Evolutionary conservation across 305 asterid species (phyloP), one percentile per base, ranked within the genome.

Genomic region (Plantago lanceolata): DNA sequence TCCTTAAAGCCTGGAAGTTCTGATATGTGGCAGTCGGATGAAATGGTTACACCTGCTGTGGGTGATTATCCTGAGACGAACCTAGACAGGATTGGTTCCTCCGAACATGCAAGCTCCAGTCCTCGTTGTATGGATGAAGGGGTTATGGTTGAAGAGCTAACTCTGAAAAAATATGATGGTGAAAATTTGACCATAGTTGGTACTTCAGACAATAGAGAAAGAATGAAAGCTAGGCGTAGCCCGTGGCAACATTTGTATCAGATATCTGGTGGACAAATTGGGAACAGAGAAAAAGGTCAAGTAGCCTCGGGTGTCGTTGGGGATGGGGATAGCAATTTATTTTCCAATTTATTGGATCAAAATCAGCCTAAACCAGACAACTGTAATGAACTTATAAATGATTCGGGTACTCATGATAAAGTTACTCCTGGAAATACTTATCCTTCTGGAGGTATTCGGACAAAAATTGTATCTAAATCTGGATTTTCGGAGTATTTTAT

Each of bases 101-200:
- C 97, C 50, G 99, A 82, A 71, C 87, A 78, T 68, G 96, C 95
- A 49, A 82, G 95, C 76, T 84, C 82, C 56, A 90, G 97, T 75
- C 95, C 95, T 31, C 92, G 67, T 61, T 85, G 94, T 66, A 70
- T 74, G 76, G 83, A 87, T 75, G 82, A 79, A 53, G 93, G 87
- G 58, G 70, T 72, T 76, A 82, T 77, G 84, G 94, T 87, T 56
- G 91, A 83, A 74, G 97, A 90, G 75, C 72, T 93, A 85, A 87
- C 94, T 45, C 65, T 90, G 66, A 79, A 79, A 79, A 85, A 80
- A 70, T 89, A 82, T 58, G 84, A 83, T 58, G 86, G 85, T 2
- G 88, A 78, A 65, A 89, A 81, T 61, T 56, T 82, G 84, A 75
- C 84, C 57, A 53, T 79, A 45, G 78, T 82, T 59, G 90, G 86